Evolutionary conservation across 2,329 filamentous ascomycete species (phyloP).

Genomic region (Alternaria arborescens): DNA sequence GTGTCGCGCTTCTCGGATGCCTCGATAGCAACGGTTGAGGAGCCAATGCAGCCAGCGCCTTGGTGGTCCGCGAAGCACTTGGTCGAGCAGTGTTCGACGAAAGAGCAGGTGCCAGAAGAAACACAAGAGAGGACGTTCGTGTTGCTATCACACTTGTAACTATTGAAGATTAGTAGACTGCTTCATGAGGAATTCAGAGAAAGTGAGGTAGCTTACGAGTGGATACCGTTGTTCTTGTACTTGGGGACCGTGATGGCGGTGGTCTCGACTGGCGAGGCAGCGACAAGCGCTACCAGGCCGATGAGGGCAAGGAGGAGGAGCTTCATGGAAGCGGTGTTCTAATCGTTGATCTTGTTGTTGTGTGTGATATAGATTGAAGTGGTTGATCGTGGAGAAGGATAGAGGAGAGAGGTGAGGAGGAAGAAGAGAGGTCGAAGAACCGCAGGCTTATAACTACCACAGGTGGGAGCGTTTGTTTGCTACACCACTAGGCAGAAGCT

Average conservation of each 20-base stretch:
- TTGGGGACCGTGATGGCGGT: neutral
- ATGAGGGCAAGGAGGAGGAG: slow-evolving; percentile 8
- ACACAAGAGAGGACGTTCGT: neutral
- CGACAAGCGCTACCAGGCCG: slow-evolving; percentile 11
- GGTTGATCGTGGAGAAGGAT: neutral
- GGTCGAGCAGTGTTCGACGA: neutral
- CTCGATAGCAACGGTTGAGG: neutral
- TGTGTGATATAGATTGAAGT: neutral
- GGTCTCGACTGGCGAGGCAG: neutral
- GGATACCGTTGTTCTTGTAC: neutral
- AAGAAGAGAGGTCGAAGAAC: neutral
- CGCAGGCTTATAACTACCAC: neutral
- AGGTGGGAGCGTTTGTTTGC: neutral
- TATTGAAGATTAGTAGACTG: neutral
- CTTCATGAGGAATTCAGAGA: neutral
- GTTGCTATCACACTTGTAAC: slow-evolving; percentile 5
- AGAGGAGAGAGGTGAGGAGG: neutral
- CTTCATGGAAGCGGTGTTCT: slow-evolving; percentile 11
- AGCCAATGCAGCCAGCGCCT: neutral
- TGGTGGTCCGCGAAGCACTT: neutral
- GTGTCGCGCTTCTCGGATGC: neutral
- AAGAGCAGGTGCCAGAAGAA: neutral
- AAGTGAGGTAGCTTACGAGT: neutral
- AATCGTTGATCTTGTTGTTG: neutral
- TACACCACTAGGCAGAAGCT: slow-evolving; percentile 2